Evolutionary conservation across 306 rosid species (phyloP).

Genomic region (Luffa acutangula): DNA sequence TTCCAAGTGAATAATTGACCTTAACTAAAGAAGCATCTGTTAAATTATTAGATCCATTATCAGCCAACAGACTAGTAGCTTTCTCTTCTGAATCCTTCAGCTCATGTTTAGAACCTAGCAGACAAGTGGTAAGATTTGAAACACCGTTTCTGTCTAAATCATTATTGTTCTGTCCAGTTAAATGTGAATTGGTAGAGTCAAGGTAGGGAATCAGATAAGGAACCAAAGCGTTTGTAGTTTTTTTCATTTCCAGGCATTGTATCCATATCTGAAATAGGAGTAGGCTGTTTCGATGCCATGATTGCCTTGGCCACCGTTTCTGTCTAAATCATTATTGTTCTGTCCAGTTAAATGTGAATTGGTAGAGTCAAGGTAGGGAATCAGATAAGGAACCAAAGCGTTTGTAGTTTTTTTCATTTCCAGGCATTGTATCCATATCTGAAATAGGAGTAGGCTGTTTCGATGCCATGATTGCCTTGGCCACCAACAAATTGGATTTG

Average conservation of each 20-base stretch:
- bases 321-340: slow-evolving; percentile 5
- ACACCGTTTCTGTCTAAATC: slow-evolving; percentile 14
- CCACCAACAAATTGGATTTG: slow-evolving; percentile 61
- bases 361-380: slow-evolving; percentile 9
- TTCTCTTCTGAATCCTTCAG: slow-evolving; percentile 11
- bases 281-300: slow-evolving; percentile 30
- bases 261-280: slow-evolving; percentile 14
- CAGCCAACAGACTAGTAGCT: neutral
- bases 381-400: too few species aligned
- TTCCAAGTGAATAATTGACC: neutral
- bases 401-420: slow-evolving; percentile 13
- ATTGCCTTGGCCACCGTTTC: slow-evolving; percentile 55
- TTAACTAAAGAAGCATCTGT: neutral
- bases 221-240: slow-evolving; percentile 7
- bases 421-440: slow-evolving; percentile 9
- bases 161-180: slow-evolving; percentile 1
- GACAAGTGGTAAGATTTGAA: slow-evolving; percentile 5
- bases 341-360: slow-evolving; percentile 8
- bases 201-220: too few species aligned
- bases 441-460: slow-evolving; percentile 21
- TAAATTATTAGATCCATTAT: neutral
- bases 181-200: slow-evolving; percentile 11
- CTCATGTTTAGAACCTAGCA: slow-evolving; percentile 18
- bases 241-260: slow-evolving; percentile 12
- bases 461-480: slow-evolving; percentile 60